Evolutionary conservation across 2,329 filamentous ascomycete genomes (phyloP), one percentile per base, ranked within the genome.

Genomic region (Endocalyx cinctus): DNA sequence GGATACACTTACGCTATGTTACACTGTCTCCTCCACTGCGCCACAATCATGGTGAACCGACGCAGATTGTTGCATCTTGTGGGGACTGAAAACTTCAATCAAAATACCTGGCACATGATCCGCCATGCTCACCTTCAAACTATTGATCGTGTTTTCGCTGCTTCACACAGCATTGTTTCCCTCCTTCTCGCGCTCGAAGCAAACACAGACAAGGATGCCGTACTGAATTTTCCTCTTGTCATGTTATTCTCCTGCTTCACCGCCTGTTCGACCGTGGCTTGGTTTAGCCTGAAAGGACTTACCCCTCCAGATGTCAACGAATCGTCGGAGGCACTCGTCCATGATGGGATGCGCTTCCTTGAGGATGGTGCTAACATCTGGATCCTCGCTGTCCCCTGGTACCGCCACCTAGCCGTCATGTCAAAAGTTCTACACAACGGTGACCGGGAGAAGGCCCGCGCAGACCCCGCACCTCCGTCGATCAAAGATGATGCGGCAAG

Each of bases 221-320:
- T 70, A n/a, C 61, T 72, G n/a, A 77, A 70, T 54, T 76, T 78
- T 56, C 75, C 75, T 23, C 74, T 79, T 34, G 76, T 77, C 41
- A 79, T 79, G 75, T 62, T 79, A 10, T 79, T 79, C 52, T 73
- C 74, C 0, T 70, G 74, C 31, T 79, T 79, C 41, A 78, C 74
- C 0, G 72, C 74, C 3, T 74, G 74, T 40, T 74, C 74, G 3
- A 79, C 75, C 1, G 70, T 78, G 2, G 75, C 75, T 10, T 79
- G 77, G 54, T 64, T 79, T 18, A 76, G 74, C n/a, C 65, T 79
- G 28, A 79, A 78, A 58, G 73, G 74, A 8, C 54, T 79, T 6
- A 74, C 74, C 1, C 74, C 74, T 1, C 58, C 63, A 11, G 73
- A 72, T 40, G 70, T 72, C 16, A 69, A 70, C 25, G 74, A 79